Evolutionary conservation across 108 stramenopile genomes (phyloP), one percentile per base, ranked within the genome.

Genomic region (Mediolabrus comicus): DNA sequence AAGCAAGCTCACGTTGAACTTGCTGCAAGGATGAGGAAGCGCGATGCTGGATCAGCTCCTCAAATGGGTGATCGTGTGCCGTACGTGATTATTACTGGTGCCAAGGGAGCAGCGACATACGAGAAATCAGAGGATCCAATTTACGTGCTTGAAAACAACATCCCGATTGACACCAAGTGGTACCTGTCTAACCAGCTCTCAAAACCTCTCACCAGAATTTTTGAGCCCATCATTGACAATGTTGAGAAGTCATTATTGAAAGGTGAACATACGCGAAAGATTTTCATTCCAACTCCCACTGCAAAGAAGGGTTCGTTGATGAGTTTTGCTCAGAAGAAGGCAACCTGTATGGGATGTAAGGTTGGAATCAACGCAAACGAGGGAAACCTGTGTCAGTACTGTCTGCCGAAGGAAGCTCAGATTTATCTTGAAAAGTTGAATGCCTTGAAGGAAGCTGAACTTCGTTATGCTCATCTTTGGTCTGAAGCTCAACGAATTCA

Each of bases 51-150:
- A 56, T 93, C 93, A 3, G 99, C 99, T 17, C 99, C 99, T 1
- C 96, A 96, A 61, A 95, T 99, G 85, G 99, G 99, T 49, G 99
- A 99, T 82, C 99, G 99, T 63, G 98, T 99, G n/a, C 97, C 99
- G 5, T 99, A 99, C 80, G 98, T 99, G 22, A 98, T 99, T 59
- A 95, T 98, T 61, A 95, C 98, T 46, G 97, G 88, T 49, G 89
- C 88, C 16, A 98, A 97, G 80, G 95, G 93, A 32, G 91, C 96
- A 14, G 89, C 95, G 25, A 97, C 89, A 24, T 99, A 92, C 59
- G 95, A 97, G 75, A 95, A 97, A 77, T 91, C 88, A 8, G 99
- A 99, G 65, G 99, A 99, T 79, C 99, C 99, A 1, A 92, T 99
- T 67, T 99, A 91, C 62, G 97, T 98, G 1, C 84, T 99, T 12